Evolutionary conservation across 495 filamentous ascomycete genomes (phyloP), one percentile per base, ranked within the genome.

Genomic region (Podospora australis): DNA sequence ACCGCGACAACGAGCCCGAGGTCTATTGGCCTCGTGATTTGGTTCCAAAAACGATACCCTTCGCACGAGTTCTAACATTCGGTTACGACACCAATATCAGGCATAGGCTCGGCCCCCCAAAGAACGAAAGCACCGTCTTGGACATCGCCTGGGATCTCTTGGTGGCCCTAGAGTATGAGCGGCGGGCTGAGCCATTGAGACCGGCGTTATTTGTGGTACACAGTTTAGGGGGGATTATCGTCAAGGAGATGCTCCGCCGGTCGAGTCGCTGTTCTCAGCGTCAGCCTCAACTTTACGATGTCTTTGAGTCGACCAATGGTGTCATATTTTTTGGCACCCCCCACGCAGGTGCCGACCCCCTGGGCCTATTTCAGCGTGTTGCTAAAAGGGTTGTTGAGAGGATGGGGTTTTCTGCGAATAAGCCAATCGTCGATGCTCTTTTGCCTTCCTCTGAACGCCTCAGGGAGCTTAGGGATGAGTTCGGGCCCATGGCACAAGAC

Each of bases 201-300:
- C 73, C 69, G 1, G 22, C 70, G 0, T 46, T 77, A 6, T 78
- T 80, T 51, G 53, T 78, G 2, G 73, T 56, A 2, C 75, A 80
- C 54, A 77, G 73, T 49, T 62, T 78, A 2, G 73, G 76, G n/a
- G 77, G 74, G 0, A 65, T 77, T 20, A 56, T 79, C 16, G 70
- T 75, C 23, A 76, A 77, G 35, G 64, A 73, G 23, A 52, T 59
- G 49, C 49, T 75, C 3, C 54, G 64, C 23, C 49, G 50, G 13
- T 57, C 68, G 7, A 46, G 49, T 6, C 10, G n/a, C 21, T 60
- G 39, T 19, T 29, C 45, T 1, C 16, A 21, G 9, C 38, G 39
- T 25, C 57, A 63, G 3, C 17, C 32, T 19, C 55, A 65, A 20
- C 51, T 68, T 2, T 42, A 48, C 9, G 22, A 23, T 17, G 44